Percentiles rank a stretch among this genome's conserved stretches.
phyloP scores from a whole-genome alignment of 345 rosid species.

The Pseudoturritis turrita region DNA sequence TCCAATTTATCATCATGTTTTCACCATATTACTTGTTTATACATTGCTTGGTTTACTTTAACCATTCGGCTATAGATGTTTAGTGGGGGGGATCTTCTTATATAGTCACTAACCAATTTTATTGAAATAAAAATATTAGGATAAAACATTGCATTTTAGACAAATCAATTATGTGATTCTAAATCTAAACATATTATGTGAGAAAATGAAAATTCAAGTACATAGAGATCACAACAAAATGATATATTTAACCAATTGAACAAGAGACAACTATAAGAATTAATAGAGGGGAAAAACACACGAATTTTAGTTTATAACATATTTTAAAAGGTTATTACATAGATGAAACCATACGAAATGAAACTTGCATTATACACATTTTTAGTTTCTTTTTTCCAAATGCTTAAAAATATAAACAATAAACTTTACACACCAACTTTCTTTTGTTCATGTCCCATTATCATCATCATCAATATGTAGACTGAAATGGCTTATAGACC shows the following conservation, averaged over 20 bases:
- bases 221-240: neutral
- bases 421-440: constrained; percentile 2
- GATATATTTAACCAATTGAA: neutral
- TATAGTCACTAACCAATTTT: no score
- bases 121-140: no score
- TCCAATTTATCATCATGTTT: constrained; percentile 4
- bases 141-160: no score
- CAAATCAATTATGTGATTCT: no score
- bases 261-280: neutral
- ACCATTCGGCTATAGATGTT: no score
- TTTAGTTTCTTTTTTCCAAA: neutral
- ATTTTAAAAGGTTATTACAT: constrained; percentile 14
- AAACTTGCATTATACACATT: constrained; percentile 22
- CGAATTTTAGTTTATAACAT: neutral
- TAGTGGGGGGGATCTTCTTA: no score
- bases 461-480: constrained; percentile 27
- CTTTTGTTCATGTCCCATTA: neutral
- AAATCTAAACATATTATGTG: no score
- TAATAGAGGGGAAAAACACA: neutral
- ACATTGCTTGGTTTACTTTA: no score
- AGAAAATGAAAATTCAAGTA: no score
- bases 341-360: constrained; percentile 16
- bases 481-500: constrained; percentile 35
- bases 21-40: no score
- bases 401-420: constrained; percentile 2